Evolutionary conservation across 2,329 filamentous ascomycete species (phyloP), one percentile per base, ranked within the genome.

Genomic region (Ceratocystis cacaofunesta): DNA sequence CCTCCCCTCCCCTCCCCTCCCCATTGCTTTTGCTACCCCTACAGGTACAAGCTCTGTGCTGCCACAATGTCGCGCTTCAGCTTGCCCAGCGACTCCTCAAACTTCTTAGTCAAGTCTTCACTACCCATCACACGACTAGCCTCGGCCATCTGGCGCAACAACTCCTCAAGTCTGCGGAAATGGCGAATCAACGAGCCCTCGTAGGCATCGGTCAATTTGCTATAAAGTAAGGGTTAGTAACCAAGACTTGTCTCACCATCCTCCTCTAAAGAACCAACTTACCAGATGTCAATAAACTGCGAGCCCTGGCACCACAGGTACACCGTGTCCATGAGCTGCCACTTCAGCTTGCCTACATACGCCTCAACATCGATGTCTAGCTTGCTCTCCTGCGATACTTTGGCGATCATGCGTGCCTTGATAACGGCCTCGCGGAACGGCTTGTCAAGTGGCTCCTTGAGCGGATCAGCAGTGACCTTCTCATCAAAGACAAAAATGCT

Each of bases 161-260:
- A 80, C 77, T 99, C 94, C 76, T 99, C 94, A 41, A 99, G 80
- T 22, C 94, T 89, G 65, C 94, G 88, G 84, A 99, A 99, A 48
- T 96, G 85, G 61, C 94, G 90, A 71, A 99, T 97, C 68, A 99
- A 79, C 67, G 90, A 96, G 68, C 94, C 94, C 78, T 99, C 94
- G 76, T 96, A 99, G 32, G 92, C 90, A 71, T 96, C 92, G 32
- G 94, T 97, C 92, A 99, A 96, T 90, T 95, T 95, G 77, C 92
- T 95, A 69, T 61, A 30, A 61, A 52, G 61, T 3, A 58, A 58
- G 30, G 7, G 55, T 72, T 69, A 74, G 62, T 73, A 72, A 44
- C 1, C 3, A 61, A 19, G 57, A 50, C 41, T 28, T 55, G 60
- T 58, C 12, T 52, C 32, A 7, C 3, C 28, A 58, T 58, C 12